phyloP scores from a whole-genome alignment of 495 filamentous ascomycete species.

The Hypoxylon lenormandii region DNA sequence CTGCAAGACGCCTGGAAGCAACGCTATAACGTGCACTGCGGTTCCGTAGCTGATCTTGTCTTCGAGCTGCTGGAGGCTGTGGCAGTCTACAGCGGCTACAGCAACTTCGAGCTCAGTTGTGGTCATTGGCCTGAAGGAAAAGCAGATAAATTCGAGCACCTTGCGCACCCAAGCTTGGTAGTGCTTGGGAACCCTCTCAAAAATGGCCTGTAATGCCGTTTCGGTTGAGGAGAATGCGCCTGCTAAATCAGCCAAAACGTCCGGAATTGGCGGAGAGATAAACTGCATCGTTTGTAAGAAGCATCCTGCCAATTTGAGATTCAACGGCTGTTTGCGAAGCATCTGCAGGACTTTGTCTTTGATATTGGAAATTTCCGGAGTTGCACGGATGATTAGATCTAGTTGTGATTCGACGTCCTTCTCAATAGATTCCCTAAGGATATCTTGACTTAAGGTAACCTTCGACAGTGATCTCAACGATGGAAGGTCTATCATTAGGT shows the following conservation, averaged over 20 bases:
- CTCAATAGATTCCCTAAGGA: constrained; percentile 3
- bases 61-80: constrained; percentile 15
- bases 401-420: constrained; percentile 10
- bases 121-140: constrained; percentile 18
- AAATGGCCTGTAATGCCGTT: constrained; percentile 5
- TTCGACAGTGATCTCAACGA: not conserved
- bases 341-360: constrained; percentile 5
- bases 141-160: constrained; percentile 15
- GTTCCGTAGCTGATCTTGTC: not conserved
- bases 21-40: not conserved
- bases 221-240: constrained; percentile 10
- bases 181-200: constrained; percentile 13
- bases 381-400: not conserved
- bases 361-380: not conserved
- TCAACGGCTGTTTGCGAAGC: not conserved
- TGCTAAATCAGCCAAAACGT: not conserved
- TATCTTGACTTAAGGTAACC: not conserved
- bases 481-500: not conserved
- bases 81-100: constrained; percentile 4
- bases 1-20: constrained; percentile 23
- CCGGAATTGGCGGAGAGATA: not conserved
- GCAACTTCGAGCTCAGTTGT: constrained; percentile 8
- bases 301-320: constrained; percentile 9
- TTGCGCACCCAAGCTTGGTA: constrained; percentile 6
- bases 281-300: not conserved